These are phyloP conservation scores for Talaromyces sp. DNA, from an alignment of 2,329 filamentous ascomycete genomes.

Conservation along the genomic window DNA sequence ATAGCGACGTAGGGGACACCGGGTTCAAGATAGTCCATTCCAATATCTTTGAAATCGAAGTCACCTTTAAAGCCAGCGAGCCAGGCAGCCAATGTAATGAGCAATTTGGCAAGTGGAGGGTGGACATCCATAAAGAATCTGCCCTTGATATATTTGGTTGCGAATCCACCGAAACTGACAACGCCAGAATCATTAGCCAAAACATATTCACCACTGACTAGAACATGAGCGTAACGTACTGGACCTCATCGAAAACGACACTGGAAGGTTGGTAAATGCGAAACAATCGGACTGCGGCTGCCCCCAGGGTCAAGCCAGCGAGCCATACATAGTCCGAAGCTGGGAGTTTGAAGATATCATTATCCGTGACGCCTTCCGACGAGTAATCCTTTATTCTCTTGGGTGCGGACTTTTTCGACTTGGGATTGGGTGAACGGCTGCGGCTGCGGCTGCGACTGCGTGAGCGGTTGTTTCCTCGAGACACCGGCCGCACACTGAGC, in stretches of 20 bases:
- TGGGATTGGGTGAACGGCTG: slow-evolving; percentile 36
- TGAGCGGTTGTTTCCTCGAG: slow-evolving; percentile 36
- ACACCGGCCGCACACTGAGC: slow-evolving; percentile 38
- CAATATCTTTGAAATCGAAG: slow-evolving; percentile 99
- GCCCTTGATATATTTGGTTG: slow-evolving; percentile 98
- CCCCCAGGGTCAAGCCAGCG: slow-evolving; percentile 69
- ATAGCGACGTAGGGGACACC: slow-evolving; percentile 96
- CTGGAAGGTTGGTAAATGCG: slow-evolving; percentile 94
- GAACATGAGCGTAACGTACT: slow-evolving; percentile 61
- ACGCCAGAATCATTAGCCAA: slow-evolving; percentile 9
- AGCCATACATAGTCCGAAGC: slow-evolving; percentile 78
- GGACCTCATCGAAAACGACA: slow-evolving; percentile 98
- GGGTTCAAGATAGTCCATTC: slow-evolving; percentile 95
- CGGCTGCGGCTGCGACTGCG: slow-evolving; percentile 31
- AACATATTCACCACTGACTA: neutral
- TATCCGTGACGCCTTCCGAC: slow-evolving; percentile 66
- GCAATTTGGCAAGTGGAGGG: slow-evolving; percentile 90
- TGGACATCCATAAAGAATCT: slow-evolving; percentile 99
- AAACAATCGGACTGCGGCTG: slow-evolving; percentile 80
- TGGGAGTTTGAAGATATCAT: slow-evolving; percentile 88
- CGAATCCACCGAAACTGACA: slow-evolving; percentile 89
- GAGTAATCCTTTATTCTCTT: slow-evolving; percentile 42
- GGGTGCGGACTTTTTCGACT: slow-evolving; percentile 36
- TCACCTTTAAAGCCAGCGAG: slow-evolving; percentile 90
- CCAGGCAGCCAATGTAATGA: slow-evolving; percentile 93